phyloP scores from a whole-genome alignment of 2,329 filamentous ascomycete genomes.

The Fusarium globosum region DNA sequence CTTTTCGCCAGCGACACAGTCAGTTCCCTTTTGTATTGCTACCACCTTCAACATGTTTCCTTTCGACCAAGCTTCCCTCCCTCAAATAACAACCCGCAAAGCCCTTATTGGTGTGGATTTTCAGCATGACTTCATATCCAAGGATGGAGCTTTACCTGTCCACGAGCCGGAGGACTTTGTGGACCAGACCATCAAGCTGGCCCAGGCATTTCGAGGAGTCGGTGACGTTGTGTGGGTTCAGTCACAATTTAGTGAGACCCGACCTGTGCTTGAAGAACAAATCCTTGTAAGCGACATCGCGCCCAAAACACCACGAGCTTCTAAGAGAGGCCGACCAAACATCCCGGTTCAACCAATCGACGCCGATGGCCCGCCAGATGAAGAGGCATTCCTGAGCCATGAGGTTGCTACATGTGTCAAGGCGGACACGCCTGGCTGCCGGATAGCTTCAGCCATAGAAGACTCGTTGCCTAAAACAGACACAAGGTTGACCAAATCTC shows the following conservation, averaged over 20 bases:
- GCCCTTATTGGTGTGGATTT: conserved; percentile 87
- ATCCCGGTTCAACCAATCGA: conserved; percentile 21
- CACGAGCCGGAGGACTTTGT: conserved; percentile 73
- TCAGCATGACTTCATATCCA: conserved; percentile 87
- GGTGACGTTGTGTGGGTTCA: conserved; percentile 86
- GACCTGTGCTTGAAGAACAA: conserved; percentile 65
- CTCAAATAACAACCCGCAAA: conserved; percentile 68
- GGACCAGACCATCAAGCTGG: conserved; percentile 72
- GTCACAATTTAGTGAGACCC: conserved; percentile 75
- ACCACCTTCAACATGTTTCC: conserved; percentile 58
- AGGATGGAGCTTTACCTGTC: conserved; percentile 75
- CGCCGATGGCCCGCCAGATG: conserved; percentile 39
- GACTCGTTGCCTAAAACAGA: conserved; percentile 61
- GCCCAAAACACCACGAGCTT: conserved; percentile 18
- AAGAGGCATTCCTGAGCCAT: conserved; percentile 61
- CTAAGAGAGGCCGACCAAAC: conserved; percentile 27
- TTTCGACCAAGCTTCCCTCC: conserved; percentile 66
- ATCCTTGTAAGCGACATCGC: conserved; percentile 58
- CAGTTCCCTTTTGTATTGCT: neutral
- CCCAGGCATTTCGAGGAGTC: conserved; percentile 77
- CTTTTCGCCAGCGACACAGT: neutral
- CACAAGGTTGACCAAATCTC: conserved; percentile 71
- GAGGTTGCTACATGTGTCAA: conserved; percentile 57
- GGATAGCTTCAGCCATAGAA: conserved; percentile 57
- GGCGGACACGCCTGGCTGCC: conserved; percentile 57